Percentiles rank a stretch among this genome's conserved stretches.
Conservation (phyloP, 2,329 filamentous ascomycete species). For the Fusarium sp. region DNA sequence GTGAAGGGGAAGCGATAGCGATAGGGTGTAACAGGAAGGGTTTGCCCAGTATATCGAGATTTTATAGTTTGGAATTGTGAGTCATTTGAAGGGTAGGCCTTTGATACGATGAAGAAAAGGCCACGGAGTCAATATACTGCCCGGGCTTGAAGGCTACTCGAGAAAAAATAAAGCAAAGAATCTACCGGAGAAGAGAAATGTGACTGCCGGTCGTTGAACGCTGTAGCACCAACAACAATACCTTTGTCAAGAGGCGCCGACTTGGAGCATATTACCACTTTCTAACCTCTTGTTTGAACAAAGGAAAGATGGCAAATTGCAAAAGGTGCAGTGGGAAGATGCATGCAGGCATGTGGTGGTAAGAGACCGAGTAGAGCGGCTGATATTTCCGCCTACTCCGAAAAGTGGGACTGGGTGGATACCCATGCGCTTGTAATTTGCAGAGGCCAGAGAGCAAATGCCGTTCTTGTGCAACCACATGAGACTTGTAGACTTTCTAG, state of each 20-base stretch:
- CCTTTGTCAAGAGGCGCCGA: background rate
- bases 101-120: background rate
- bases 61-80: background rate
- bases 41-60: background rate
- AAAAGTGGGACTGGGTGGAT: background rate
- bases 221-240: background rate
- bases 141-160: background rate
- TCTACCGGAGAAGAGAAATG: background rate
- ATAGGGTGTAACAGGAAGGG: background rate
- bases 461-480: background rate
- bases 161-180: background rate
- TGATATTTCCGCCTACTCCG: conserved; percentile 3
- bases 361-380: background rate
- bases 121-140: background rate
- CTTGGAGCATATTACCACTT: background rate
- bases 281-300: background rate
- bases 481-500: background rate
- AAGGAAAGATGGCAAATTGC: background rate
- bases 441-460: background rate
- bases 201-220: background rate
- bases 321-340: background rate
- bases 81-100: background rate
- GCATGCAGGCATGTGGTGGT: background rate
- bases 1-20: background rate
- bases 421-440: background rate